Evolutionary conservation across 2,329 filamentous ascomycete species (phyloP).

Genomic region (Trichoderma sp.): DNA sequence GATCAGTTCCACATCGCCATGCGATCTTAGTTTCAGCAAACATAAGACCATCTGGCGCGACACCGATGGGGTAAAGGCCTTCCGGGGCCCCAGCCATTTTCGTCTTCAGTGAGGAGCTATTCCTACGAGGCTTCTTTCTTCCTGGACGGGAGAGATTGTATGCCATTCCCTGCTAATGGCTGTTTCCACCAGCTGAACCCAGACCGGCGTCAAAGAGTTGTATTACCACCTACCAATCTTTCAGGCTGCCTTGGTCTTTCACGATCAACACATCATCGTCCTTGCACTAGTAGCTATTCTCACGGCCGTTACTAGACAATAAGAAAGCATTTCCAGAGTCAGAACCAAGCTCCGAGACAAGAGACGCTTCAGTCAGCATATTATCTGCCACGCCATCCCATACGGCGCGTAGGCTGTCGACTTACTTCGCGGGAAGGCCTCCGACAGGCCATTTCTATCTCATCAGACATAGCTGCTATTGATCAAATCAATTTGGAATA

Average conservation of each 20-base stretch:
- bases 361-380: neutral
- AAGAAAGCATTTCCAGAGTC: neutral
- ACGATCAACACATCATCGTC: neutral
- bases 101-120: neutral
- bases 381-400: neutral
- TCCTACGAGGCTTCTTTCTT: neutral
- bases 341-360: neutral
- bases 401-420: neutral
- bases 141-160: neutral
- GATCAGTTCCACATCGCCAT: slow-evolving; percentile 1
- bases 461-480: neutral
- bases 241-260: neutral
- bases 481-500: neutral
- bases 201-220: neutral
- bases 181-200: neutral
- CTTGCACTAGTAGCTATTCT: neutral
- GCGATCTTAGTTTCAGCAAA: slow-evolving; percentile 29
- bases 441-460: too few species aligned
- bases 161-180: neutral
- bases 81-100: neutral
- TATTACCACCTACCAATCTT: neutral
- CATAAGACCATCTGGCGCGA: slow-evolving; percentile 1
- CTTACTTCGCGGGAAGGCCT: neutral
- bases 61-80: slow-evolving; percentile 15
- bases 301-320: neutral